These are phyloP conservation scores for Penicillium bialowiezense DNA, from an alignment of 495 filamentous ascomycete genomes.

Conservation along the genomic window DNA sequence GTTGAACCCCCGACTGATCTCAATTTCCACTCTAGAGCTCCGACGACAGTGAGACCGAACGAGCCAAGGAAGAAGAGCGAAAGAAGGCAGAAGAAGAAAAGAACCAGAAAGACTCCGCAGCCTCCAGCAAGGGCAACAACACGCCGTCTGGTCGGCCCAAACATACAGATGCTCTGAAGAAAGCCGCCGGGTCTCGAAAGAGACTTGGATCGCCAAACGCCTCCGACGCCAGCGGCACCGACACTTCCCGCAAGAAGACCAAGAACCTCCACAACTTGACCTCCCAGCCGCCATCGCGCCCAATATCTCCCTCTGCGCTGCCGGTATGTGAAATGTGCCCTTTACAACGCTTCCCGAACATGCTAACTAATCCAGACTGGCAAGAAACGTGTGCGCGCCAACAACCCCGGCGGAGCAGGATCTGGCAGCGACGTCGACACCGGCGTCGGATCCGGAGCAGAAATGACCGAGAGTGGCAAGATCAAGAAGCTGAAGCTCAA, in stretches of 20 bases:
- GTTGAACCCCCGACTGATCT: background rate
- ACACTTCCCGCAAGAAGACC: constrained; percentile 82
- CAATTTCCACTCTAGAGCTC: constrained; percentile 32
- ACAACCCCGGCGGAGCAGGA: constrained; percentile 44
- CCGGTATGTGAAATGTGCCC: constrained; percentile 25
- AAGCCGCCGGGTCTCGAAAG: constrained; percentile 61
- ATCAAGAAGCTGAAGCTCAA: constrained; percentile 68
- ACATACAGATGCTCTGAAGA: constrained; percentile 54
- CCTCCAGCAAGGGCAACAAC: constrained; percentile 66
- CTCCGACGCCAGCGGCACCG: constrained; percentile 87
- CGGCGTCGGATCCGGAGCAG: constrained; percentile 60
- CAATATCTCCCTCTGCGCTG: constrained; percentile 45
- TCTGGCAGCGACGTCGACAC: constrained; percentile 80
- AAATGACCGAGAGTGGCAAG: constrained; percentile 71
- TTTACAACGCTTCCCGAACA: background rate
- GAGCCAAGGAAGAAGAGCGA: constrained; percentile 65
- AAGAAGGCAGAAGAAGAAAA: constrained; percentile 66
- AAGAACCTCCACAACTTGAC: constrained; percentile 63
- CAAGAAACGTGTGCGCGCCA: constrained; percentile 47
- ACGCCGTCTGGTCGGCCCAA: constrained; percentile 67
- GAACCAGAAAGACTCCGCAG: constrained; percentile 51
- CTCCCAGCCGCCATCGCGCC: constrained; percentile 56
- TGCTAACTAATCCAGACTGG: constrained; percentile 31
- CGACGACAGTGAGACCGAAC: constrained; percentile 48
- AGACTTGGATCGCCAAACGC: constrained; percentile 80